Percentiles rank a stretch among this genome's conserved stretches.
phyloP scores from a whole-genome alignment of 345 rosid genomes.

The Aethionema arabicum region DNA sequence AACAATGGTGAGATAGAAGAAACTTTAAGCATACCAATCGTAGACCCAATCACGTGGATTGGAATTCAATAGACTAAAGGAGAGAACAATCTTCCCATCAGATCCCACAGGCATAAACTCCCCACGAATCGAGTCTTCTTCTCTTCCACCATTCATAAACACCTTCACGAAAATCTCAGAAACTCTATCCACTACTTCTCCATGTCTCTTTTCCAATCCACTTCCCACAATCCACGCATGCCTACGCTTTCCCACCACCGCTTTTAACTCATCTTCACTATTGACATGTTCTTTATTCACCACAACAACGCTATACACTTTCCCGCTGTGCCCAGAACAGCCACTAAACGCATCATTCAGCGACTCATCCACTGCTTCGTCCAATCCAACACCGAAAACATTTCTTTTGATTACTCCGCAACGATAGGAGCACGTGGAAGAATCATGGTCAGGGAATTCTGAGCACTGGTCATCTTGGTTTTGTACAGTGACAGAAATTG shows the following conservation, averaged over 20 bases:
- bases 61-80: conserved; percentile 82
- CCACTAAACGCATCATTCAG: conserved; percentile 46
- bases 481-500: conserved; percentile 56
- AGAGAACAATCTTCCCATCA: conserved; percentile 83
- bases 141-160: conserved; percentile 84
- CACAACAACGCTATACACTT: conserved; percentile 62
- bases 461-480: conserved; percentile 42
- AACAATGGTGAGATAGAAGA: conserved; percentile 3
- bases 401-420: conserved; percentile 49
- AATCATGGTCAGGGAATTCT: conserved; percentile 5
- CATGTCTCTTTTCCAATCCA: conserved; percentile 42
- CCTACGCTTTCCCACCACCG: conserved; percentile 81
- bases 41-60: conserved; percentile 83
- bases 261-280: conserved; percentile 40
- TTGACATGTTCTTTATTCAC: conserved; percentile 43
- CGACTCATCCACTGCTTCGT: conserved; percentile 60
- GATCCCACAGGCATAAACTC: conserved; percentile 98
- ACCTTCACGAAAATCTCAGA: conserved; percentile 69
- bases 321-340: conserved; percentile 37
- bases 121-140: conserved; percentile 63
- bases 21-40: conserved; percentile 59
- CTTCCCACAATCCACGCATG: conserved; percentile 80
- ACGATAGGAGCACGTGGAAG: conserved; percentile 37
- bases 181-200: conserved; percentile 41
- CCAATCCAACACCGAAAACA: conserved; percentile 41